Evolutionary conservation across 225 moss, liverwort and hornwort genomes (phyloP).

Genomic region (Physcomitrellopsis africana): DNA sequence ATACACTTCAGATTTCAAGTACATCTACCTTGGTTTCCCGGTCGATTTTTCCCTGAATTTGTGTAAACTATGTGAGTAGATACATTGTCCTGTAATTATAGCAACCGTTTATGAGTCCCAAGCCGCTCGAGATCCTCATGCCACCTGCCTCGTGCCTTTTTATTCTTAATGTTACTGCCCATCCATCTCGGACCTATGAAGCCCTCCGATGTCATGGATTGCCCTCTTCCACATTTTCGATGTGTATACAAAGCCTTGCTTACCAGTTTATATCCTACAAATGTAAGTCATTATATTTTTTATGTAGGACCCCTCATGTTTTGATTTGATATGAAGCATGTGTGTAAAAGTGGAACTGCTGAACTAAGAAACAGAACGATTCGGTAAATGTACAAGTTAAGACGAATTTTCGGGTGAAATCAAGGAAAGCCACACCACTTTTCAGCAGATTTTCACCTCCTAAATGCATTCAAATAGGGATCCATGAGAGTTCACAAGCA

Average conservation of each 20-base stretch:
- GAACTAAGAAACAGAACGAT: not conserved
- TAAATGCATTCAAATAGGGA: not conserved
- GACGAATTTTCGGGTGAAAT: conserved; percentile 2
- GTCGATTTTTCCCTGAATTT: conserved; percentile 27
- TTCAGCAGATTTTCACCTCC: not conserved
- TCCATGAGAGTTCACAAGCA: not conserved
- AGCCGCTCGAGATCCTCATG: conserved; percentile 6
- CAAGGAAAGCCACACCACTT: not conserved
- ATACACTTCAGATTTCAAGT: conserved; percentile 5
- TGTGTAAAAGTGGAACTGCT: not conserved
- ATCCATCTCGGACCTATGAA: conserved; percentile 24
- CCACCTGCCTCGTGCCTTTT: conserved; percentile 24
- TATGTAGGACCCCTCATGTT: not conserved
- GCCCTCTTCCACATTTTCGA: conserved; percentile 3
- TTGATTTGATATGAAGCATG: not conserved
- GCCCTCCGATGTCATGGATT: not conserved
- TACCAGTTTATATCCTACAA: not conserved
- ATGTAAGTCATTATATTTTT: not conserved
- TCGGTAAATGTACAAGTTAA: not conserved
- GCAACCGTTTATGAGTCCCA: conserved; percentile 31
- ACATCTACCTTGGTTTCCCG: not conserved
- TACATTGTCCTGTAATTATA: conserved; percentile 11
- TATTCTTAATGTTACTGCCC: not conserved
- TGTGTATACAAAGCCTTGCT: conserved; percentile 2
- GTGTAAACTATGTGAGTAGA: conserved; percentile 9